phyloP scores from a whole-genome alignment of 176 grass and related monocot species.

The Aegilops speltoides region DNA sequence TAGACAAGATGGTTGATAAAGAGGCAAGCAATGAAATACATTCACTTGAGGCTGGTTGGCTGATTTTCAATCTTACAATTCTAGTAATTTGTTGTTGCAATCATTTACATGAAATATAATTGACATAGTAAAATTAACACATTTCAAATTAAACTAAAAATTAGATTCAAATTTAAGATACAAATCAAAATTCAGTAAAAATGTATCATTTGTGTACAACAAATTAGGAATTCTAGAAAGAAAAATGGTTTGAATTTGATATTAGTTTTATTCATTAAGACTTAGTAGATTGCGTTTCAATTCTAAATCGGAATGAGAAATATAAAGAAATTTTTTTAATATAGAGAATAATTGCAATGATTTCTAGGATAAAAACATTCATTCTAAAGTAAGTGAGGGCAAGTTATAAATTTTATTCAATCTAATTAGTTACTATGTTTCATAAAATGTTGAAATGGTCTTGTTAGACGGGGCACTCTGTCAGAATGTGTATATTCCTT shows the following conservation, averaged over 20 bases:
- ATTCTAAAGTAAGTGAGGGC: neutral
- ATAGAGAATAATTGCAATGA: neutral
- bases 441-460: neutral
- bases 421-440: neutral
- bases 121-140: neutral
- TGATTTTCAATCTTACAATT: neutral
- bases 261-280: neutral
- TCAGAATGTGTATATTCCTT: neutral
- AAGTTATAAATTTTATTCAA: neutral
- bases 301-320: neutral
- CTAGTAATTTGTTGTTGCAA: neutral
- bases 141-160: neutral
- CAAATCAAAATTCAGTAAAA: neutral
- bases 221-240: neutral
- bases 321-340: neutral
- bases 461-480: neutral
- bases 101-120: neutral
- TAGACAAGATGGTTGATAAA: slow-evolving; percentile 17
- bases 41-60: neutral
- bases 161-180: neutral
- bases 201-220: neutral
- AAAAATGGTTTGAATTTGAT: neutral
- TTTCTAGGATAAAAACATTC: neutral
- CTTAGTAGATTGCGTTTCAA: neutral
- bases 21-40: slow-evolving; percentile 5